Conservation (phyloP, 805 yeast genomes). For the Saturnispora hagleri region DNA sequence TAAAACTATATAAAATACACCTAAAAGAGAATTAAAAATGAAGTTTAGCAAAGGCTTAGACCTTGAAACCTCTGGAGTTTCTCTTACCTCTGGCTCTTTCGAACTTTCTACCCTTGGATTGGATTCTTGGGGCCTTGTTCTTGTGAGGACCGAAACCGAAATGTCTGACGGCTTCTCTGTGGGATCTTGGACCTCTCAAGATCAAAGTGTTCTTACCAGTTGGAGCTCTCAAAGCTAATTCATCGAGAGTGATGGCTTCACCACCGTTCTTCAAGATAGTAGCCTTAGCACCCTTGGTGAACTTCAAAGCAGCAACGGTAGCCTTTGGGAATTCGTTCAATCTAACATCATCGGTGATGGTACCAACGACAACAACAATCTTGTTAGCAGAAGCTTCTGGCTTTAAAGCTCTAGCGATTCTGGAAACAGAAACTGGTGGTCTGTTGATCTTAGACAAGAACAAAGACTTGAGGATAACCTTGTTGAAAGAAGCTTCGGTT, state of each 20-base stretch:
- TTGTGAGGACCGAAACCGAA: conserved; percentile 99
- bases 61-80: conserved; percentile 99
- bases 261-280: conserved; percentile 98
- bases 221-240: conserved; percentile 98
- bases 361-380: conserved; percentile 97
- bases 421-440: conserved; percentile 97
- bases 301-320: conserved; percentile 97
- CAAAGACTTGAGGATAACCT: conserved; percentile 86
- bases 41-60: conserved; percentile 43
- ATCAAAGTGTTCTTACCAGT: conserved; percentile 98
- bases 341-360: conserved; percentile 98
- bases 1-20: conserved; percentile 4
- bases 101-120: conserved; percentile 98
- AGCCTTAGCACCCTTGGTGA: conserved; percentile 98
- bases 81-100: conserved; percentile 99
- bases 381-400: conserved; percentile 80
- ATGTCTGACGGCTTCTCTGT: conserved; percentile 99
- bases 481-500: conserved; percentile 98
- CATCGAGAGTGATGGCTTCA: conserved; percentile 98
- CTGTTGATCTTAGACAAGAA: conserved; percentile 98
- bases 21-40: conserved; percentile 4
- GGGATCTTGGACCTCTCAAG: conserved; percentile 97
- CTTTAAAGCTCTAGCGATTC: conserved; percentile 74
- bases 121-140: conserved; percentile 97
- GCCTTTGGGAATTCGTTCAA: conserved; percentile 90